Evolutionary conservation across 495 filamentous ascomycete species (phyloP).

Genomic region (Neurospora pannonica): DNA sequence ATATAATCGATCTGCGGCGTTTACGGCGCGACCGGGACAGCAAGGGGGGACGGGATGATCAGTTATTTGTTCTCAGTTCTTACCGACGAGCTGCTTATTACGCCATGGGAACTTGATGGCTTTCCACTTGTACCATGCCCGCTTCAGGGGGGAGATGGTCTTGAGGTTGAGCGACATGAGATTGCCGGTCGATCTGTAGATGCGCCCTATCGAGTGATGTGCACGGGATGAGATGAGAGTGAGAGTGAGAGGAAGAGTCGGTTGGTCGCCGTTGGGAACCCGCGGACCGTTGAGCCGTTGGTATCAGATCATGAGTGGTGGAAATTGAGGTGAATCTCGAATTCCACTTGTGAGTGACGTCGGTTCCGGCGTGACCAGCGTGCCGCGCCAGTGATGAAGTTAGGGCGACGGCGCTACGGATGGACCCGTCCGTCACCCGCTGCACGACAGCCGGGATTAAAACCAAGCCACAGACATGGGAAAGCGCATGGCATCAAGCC

Average conservation of each 20-base stretch:
- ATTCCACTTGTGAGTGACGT: neutral
- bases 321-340: neutral
- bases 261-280: neutral
- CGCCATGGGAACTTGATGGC: constrained; percentile 78
- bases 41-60: neutral
- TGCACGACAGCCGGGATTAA: neutral
- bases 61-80: constrained; percentile 8
- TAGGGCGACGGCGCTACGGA: neutral
- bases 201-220: neutral
- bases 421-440: neutral
- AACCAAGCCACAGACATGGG: neutral
- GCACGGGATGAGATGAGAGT: neutral
- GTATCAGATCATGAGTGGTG: neutral
- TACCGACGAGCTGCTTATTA: constrained; percentile 69
- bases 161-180: constrained; percentile 6
- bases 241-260: neutral
- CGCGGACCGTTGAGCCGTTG: neutral
- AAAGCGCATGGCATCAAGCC: neutral
- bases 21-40: neutral
- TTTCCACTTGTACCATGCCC: constrained; percentile 79
- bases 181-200: neutral
- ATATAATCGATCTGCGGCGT: neutral
- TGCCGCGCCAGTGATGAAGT: neutral
- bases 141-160: constrained; percentile 28
- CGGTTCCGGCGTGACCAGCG: neutral